These are phyloP conservation scores for Groenewaldozyma tartarivorans DNA, from an alignment of 805 yeast genomes.

Conservation along the genomic window DNA sequence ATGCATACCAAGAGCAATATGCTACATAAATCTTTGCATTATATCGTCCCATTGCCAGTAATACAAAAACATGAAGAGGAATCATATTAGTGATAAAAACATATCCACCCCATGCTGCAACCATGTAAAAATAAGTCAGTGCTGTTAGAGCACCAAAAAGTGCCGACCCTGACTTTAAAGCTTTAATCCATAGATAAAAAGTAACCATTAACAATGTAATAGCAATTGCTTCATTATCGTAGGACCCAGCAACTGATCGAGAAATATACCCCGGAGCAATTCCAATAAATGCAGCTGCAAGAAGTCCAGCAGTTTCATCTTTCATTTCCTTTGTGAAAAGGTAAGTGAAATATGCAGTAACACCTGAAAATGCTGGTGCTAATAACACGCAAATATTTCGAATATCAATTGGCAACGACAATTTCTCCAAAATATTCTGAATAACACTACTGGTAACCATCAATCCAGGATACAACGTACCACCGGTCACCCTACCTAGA, in stretches of 20 bases:
- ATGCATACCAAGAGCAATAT: slow-evolving; percentile 92
- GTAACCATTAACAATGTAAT: slow-evolving; percentile 93
- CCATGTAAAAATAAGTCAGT: slow-evolving; percentile 93
- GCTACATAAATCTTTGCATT: slow-evolving; percentile 74
- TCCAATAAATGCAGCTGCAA: slow-evolving; percentile 91
- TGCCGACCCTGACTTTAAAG: slow-evolving; percentile 83
- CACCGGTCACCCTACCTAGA: slow-evolving; percentile 97
- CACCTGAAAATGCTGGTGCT: slow-evolving; percentile 93
- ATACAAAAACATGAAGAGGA: slow-evolving; percentile 87
- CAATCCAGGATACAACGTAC: slow-evolving; percentile 94
- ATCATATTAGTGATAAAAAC: slow-evolving; percentile 97
- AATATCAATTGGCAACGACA: slow-evolving; percentile 81
- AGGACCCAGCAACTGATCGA: slow-evolving; percentile 96
- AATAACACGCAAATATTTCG: slow-evolving; percentile 91
- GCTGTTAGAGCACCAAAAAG: slow-evolving; percentile 80
- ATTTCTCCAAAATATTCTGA: slow-evolving; percentile 57
- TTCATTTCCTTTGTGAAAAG: slow-evolving; percentile 84
- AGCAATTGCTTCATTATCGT: slow-evolving; percentile 98
- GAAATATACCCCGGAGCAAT: slow-evolving; percentile 98
- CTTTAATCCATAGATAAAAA: slow-evolving; percentile 91
- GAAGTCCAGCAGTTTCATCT: slow-evolving; percentile 76
- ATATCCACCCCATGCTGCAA: slow-evolving; percentile 99
- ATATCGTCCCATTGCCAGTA: slow-evolving; percentile 91
- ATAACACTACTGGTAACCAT: slow-evolving; percentile 96
- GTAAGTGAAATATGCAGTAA: slow-evolving; percentile 86